Conservation (phyloP, 2,329 filamentous ascomycete species). For the Ceratocystis cubensis region DNA sequence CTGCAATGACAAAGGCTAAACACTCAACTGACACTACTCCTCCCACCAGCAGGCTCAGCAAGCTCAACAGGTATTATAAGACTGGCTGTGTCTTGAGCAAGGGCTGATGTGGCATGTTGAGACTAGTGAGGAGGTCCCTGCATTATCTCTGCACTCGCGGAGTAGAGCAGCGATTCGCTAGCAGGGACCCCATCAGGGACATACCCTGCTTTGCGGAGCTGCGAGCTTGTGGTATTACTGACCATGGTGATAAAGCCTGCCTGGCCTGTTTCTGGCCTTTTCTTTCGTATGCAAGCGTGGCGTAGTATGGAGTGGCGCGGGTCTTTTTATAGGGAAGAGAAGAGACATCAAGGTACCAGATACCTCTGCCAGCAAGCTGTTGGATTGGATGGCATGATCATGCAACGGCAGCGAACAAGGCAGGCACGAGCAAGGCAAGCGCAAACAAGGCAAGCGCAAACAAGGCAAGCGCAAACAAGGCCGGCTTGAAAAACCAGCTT, state of each 20-base stretch:
- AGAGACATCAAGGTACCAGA: neutral
- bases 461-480: neutral
- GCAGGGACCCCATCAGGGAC: neutral
- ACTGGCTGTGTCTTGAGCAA: neutral
- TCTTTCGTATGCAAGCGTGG: too few relatives aligned
- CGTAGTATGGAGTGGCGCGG: neutral
- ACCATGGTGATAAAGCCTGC: too few relatives aligned
- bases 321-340: slow-evolving; percentile 5
- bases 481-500: neutral
- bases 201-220: neutral
- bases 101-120: neutral
- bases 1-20: neutral
- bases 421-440: neutral
- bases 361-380: neutral
- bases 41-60: neutral
- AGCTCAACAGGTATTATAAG: neutral
- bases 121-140: slow-evolving; percentile 3
- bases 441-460: neutral
- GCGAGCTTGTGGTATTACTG: neutral
- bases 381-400: neutral
- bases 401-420: neutral
- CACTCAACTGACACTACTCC: neutral
- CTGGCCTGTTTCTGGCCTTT: too few relatives aligned
- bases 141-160: neutral
- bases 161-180: neutral